Evolutionary conservation across 2,329 filamentous ascomycete genomes (phyloP).

Genomic region (Xylaria multiplex): DNA sequence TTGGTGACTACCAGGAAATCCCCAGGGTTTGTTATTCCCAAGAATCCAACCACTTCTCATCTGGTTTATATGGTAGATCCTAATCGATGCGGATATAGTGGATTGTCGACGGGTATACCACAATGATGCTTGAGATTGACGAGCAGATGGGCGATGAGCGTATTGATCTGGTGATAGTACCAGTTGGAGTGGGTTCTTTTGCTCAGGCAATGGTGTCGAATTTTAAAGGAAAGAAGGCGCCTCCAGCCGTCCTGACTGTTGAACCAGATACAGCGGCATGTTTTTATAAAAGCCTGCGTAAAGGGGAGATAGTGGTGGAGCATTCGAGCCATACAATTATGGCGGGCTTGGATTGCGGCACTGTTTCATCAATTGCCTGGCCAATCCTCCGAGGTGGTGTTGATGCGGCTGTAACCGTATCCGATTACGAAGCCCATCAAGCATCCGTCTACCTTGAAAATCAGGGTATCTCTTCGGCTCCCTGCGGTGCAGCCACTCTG

Average conservation of each 20-base stretch:
- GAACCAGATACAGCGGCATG: constrained; percentile 59
- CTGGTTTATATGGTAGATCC: not conserved
- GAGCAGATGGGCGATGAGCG: constrained; percentile 59
- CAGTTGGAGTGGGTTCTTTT: constrained; percentile 77
- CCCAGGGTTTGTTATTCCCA: constrained; percentile 57
- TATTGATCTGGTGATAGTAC: constrained; percentile 63
- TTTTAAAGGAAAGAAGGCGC: constrained; percentile 60
- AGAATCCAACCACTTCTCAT: not conserved
- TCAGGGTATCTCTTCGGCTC: constrained; percentile 55
- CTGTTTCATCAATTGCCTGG: constrained; percentile 59
- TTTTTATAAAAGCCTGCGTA: constrained; percentile 54
- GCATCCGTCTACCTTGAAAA: constrained; percentile 52
- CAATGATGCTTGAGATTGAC: constrained; percentile 74
- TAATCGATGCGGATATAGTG: constrained; percentile 55
- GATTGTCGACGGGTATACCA: constrained; percentile 80
- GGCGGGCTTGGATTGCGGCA: constrained; percentile 62
- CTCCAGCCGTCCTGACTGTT: constrained; percentile 64
- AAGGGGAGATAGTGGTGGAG: constrained; percentile 51
- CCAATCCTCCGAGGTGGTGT: constrained; percentile 54
- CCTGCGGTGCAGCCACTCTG: constrained; percentile 61
- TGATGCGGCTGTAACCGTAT: constrained; percentile 55
- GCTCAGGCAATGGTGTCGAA: constrained; percentile 73
- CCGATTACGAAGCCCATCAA: constrained; percentile 56
- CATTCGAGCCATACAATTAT: constrained; percentile 59
- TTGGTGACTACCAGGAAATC: constrained; percentile 71